These are phyloP conservation scores for Rhytidiadelphus loreus DNA, from an alignment of 225 moss, liverwort and hornwort species.

Conservation along the genomic window DNA sequence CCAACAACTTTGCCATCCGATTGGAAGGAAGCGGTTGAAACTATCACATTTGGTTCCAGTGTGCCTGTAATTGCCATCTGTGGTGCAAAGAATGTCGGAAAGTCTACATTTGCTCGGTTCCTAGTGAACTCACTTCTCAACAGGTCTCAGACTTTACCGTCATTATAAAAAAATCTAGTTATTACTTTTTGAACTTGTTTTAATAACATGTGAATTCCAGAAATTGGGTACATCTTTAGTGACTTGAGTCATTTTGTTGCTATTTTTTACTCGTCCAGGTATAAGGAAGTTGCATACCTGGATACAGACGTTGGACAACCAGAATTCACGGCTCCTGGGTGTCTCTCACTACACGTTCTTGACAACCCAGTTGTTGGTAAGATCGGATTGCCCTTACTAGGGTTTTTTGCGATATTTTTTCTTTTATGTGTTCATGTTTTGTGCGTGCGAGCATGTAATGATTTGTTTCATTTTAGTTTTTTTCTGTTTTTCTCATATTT, in stretches of 20 bases:
- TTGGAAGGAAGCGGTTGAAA: conserved; percentile 38
- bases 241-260: neutral
- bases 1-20: conserved; percentile 21
- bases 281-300: conserved; percentile 75
- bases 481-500: neutral
- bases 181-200: neutral
- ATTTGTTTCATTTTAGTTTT: neutral
- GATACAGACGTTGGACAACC: conserved; percentile 93
- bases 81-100: conserved; percentile 81
- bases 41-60: neutral
- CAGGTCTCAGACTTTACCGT: conserved; percentile 31
- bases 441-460: neutral
- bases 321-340: conserved; percentile 89
- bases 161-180: neutral
- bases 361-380: conserved; percentile 65
- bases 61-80: conserved; percentile 57
- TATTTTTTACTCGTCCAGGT: conserved; percentile 17
- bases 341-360: conserved; percentile 73
- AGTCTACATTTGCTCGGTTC: conserved; percentile 82
- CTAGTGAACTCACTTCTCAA: conserved; percentile 72
- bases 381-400: neutral
- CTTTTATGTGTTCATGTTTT: neutral
- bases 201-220: neutral
- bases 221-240: neutral
- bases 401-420: neutral